Evolutionary conservation across 371 early-diverging fungal genomes (phyloP).

Genomic region (Actinomortierella ambigua): DNA sequence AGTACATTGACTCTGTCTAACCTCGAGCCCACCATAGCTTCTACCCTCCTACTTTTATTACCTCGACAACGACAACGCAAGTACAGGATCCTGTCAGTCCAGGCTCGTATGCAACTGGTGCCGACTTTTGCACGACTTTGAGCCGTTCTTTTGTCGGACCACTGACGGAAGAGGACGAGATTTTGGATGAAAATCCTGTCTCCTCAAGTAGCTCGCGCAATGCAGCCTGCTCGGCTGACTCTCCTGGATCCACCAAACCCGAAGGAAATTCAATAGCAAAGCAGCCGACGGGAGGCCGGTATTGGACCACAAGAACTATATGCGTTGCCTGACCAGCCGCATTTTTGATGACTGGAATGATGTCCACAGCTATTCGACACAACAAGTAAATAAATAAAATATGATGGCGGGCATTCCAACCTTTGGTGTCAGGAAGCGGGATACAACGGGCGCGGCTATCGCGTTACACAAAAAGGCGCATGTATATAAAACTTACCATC

Average conservation of each 20-base stretch:
- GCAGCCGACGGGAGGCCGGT: slow-evolving; percentile 61
- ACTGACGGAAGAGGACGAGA: slow-evolving; percentile 7
- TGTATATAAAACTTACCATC: slow-evolving; percentile 20
- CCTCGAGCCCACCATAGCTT: too few species aligned
- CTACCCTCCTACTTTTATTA: too few species aligned
- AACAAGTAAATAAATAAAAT: not conserved
- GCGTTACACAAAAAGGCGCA: too few species aligned
- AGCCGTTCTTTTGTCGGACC: slow-evolving; percentile 4
- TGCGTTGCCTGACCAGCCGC: slow-evolving; percentile 41
- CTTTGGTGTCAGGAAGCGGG: too few species aligned
- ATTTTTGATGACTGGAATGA: slow-evolving; percentile 33
- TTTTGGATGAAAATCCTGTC: slow-evolving; percentile 52
- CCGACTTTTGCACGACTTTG: slow-evolving; percentile 21
- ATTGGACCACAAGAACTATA: slow-evolving; percentile 62
- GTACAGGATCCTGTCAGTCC: slow-evolving; percentile 63
- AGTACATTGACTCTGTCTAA: not conserved
- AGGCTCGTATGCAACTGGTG: slow-evolving; percentile 61
- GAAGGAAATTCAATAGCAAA: slow-evolving; percentile 70
- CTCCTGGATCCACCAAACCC: slow-evolving; percentile 61
- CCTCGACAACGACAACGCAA: slow-evolving; percentile 51
- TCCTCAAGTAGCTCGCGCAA: slow-evolving; percentile 66
- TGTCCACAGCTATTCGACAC: slow-evolving; percentile 24
- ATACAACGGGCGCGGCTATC: too few species aligned
- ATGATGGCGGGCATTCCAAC: too few species aligned
- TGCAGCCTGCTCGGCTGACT: slow-evolving; percentile 53